Conservation (phyloP, 306 rosid genomes). For the Quercus dentata region DNA sequence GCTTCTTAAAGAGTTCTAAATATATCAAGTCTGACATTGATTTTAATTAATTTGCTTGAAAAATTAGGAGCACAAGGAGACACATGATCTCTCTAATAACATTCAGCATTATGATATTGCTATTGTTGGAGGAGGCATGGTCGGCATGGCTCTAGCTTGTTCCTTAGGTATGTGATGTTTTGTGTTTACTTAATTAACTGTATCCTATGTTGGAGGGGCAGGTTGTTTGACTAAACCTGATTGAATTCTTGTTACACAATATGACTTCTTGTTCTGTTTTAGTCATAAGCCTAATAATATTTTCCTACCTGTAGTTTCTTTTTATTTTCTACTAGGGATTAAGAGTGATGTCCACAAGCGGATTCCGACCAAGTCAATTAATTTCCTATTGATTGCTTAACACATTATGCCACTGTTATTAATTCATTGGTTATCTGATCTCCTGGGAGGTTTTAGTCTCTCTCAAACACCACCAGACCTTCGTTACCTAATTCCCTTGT, state of each 20-base stretch:
- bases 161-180: constrained; percentile 74
- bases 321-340: no score
- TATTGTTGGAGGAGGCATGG: constrained; percentile 97
- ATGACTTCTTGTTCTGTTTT: neutral
- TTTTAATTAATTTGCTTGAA: constrained; percentile 15
- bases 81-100: constrained; percentile 22
- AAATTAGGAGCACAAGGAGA: constrained; percentile 52
- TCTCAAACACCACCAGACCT: no score
- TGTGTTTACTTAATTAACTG: constrained; percentile 3
- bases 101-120: constrained; percentile 75
- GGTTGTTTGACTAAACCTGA: neutral
- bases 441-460: no score
- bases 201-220: neutral
- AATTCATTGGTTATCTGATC: neutral
- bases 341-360: no score
- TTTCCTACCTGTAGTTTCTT: no score
- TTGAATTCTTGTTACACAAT: neutral
- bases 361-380: no score
- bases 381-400: no score
- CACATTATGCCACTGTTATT: neutral
- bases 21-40: neutral
- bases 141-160: constrained; percentile 88
- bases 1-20: neutral
- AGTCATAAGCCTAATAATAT: no score
- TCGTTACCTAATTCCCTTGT: no score